Base-by-base conservation (phyloP, 768 basidiomycete genomes). In the Mycena crocata region DNA sequence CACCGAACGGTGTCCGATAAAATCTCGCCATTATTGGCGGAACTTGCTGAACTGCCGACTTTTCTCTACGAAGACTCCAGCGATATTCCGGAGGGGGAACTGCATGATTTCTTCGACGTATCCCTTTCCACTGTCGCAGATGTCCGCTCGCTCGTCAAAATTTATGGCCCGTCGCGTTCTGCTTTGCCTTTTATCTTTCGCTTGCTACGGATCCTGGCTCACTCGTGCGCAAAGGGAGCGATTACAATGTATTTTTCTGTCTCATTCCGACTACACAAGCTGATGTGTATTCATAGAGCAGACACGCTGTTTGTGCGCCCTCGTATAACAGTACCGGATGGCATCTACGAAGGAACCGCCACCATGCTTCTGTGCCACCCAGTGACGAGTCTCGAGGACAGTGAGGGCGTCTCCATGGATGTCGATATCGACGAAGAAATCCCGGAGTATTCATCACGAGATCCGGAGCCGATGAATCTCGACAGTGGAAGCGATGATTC, bases 81-180 rank as follows among this genome's bases (percentile, higher is more conserved):
- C n/a, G n/a, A n/a, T n/a, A n/a, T n/a, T n/a, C n/a, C n/a, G n/a
- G n/a, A n/a, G n/a, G n/a, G n/a, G n/a, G n/a, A n/a, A n/a, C n/a
- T n/a, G n/a, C n/a, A n/a, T 39, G 55, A 56, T 34, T n/a, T 56
- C 19, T 56, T 56, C 23, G 30, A 42, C 19, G 21, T 40, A 12
- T 5, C 14, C 3, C 40, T 45, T 28, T 57, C 57, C 15, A 44
- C 31, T 31, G 42, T 57, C 26, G 42, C 57, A n/a, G 45, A 58
- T 31, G 17, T 58, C 19, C 57, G 42, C 24, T 58, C 57, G 42
- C 57, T 58, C 10, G 28, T 58, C 14, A 14, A 24, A 17, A 17
- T 28, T 24, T 58, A 58, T 35, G 57, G 57, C n/a, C 31, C 57
- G 14, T 48, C 45, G 26, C 57, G 57, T 12, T 58, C 57, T 3